Evolutionary conservation across 2,329 filamentous ascomycete species (phyloP).

Genomic region (Sporothrix pallida): DNA sequence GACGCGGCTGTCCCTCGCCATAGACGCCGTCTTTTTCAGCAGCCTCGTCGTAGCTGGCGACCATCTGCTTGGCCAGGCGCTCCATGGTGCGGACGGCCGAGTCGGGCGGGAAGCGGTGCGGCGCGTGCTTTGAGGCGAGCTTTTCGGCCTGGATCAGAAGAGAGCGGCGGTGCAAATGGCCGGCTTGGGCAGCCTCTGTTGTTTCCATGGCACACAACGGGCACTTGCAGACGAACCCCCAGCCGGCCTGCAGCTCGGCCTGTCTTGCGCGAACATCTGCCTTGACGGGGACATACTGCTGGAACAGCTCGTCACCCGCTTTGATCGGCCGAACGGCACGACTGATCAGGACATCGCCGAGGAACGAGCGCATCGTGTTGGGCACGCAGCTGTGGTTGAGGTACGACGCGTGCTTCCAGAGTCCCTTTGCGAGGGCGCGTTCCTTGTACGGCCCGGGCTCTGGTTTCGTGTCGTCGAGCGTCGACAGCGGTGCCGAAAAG

Average conservation of each 20-base stretch:
- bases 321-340: slow-evolving; percentile 48
- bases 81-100: slow-evolving; percentile 45
- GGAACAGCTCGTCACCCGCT: slow-evolving; percentile 48
- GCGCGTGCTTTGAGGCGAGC: slow-evolving; percentile 36
- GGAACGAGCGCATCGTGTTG: slow-evolving; percentile 44
- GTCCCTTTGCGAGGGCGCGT: slow-evolving; percentile 40
- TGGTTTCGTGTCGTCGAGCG: slow-evolving; percentile 43
- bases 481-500: slow-evolving; percentile 46
- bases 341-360: slow-evolving; percentile 44
- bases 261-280: slow-evolving; percentile 41
- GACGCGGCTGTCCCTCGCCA: slow-evolving; percentile 41
- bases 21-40: slow-evolving; percentile 42
- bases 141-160: slow-evolving; percentile 36
- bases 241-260: slow-evolving; percentile 43
- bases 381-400: slow-evolving; percentile 45
- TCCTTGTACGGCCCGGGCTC: not conserved
- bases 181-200: slow-evolving; percentile 29
- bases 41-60: slow-evolving; percentile 44
- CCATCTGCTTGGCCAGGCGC: slow-evolving; percentile 43
- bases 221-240: slow-evolving; percentile 52
- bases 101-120: slow-evolving; percentile 41
- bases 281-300: slow-evolving; percentile 48
- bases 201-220: slow-evolving; percentile 43
- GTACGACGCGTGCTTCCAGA: slow-evolving; percentile 43
- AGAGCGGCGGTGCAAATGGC: slow-evolving; percentile 36